Base-by-base conservation (phyloP, 2,329 filamentous ascomycete species). In the Magnaporthales sp. region DNA sequence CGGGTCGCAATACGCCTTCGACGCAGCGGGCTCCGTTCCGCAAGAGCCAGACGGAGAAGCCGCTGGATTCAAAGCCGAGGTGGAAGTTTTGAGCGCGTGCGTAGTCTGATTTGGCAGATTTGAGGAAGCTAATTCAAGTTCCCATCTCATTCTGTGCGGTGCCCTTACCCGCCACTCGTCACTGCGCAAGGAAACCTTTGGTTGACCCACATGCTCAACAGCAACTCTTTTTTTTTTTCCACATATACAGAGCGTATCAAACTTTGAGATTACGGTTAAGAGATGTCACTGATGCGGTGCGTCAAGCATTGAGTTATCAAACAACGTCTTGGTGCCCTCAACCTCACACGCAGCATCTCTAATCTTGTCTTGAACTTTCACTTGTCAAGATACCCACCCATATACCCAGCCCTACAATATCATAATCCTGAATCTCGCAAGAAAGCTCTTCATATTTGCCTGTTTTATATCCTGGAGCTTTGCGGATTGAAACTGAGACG, bases 1-100 rank as follows among this genome's bases (percentile, higher is more conserved):
- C 76, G 15, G 84, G 84, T 5, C 77, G 82, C 83, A 84, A 4
- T 80, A 82, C 66, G 77, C 81, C 27, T 63, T 81, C 1, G 77
- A 80, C 0, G 79, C 80, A 4, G 80, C 83, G 5, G 77, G 81
- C n/a, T 75, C 73, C 79, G 13, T 80, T 82, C 76, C 76, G 77
- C 56, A 78, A 77, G 70, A 75, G 64, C 56, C 29, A 76, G 29
- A 75, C 70, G 15, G 74, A 69, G n/a, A 74, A 79, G 29, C 64
- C 72, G 1, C 80, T 77, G 68, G 80, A 82, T 60, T 70, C 68
- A 63, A 84, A 80, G 71, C 84, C 84, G 15, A 79, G 80, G 67
- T 86, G 84, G 84, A 79, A 81, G 66, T 77, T 72, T 67, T 80
- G 66, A 73, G 29, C 7, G 10, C 7, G 6, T 46, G 15, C 19